Evolutionary conservation across 2,329 filamentous ascomycete species (phyloP).

Genomic region (Cordyceps fumosorosea): DNA sequence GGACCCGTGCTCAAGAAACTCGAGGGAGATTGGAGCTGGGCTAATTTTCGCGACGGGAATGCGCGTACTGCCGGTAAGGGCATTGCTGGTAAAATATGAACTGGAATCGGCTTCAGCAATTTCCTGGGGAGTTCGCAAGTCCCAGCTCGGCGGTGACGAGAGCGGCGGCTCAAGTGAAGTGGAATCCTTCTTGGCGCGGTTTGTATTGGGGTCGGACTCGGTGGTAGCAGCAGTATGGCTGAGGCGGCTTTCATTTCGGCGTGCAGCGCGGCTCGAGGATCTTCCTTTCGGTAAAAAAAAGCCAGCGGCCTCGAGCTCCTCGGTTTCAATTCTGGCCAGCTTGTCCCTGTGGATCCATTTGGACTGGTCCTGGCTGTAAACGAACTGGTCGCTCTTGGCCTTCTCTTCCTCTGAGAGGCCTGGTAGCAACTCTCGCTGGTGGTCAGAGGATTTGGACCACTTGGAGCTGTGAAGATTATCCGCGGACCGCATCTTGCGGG

Average conservation of each 20-base stretch:
- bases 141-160: constrained; percentile 49
- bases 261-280: constrained; percentile 41
- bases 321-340: constrained; percentile 71
- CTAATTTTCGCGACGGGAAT: constrained; percentile 83
- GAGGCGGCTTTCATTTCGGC: constrained; percentile 30
- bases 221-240: constrained; percentile 26
- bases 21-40: constrained; percentile 65
- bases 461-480: constrained; percentile 25
- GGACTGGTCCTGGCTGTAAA: constrained; percentile 48
- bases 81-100: constrained; percentile 46
- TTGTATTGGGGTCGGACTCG: constrained; percentile 24
- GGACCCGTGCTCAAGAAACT: constrained; percentile 68
- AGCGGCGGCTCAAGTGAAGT: constrained; percentile 29
- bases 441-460: constrained; percentile 19
- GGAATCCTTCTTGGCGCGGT: constrained; percentile 40
- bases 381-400: constrained; percentile 23
- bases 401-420: constrained; percentile 19
- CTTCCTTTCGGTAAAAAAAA: constrained; percentile 53
- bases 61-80: constrained; percentile 60
- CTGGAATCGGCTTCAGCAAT: constrained; percentile 55
- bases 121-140: constrained; percentile 71
- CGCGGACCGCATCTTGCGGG: constrained; percentile 31
- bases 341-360: constrained; percentile 87
- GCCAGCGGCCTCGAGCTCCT: constrained; percentile 73
- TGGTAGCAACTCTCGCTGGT: constrained; percentile 19